phyloP scores from a whole-genome alignment of 2,329 filamentous ascomycete genomes.

The Fusarium anguioides region DNA sequence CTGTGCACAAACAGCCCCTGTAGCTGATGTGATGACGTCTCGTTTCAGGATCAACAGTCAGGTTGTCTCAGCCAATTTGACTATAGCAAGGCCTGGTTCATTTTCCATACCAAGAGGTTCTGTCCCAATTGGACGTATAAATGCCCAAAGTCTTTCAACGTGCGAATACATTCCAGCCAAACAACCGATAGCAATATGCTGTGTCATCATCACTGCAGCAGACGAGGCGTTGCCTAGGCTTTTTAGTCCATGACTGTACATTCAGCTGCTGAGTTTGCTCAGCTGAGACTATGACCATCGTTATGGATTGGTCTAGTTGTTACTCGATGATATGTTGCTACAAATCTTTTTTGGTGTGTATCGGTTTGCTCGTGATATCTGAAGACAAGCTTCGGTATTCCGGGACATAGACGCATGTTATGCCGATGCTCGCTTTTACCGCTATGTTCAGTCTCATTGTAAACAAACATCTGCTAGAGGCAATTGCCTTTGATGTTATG shows the following conservation, averaged over 20 bases:
- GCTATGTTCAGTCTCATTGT: not conserved
- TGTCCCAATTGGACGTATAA: slow-evolving; percentile 14
- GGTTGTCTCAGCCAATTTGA: slow-evolving; percentile 25
- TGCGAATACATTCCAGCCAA: slow-evolving; percentile 27
- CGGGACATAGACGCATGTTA: not conserved
- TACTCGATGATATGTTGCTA: not conserved
- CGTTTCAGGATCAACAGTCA: slow-evolving; percentile 33
- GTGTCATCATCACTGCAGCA: not conserved
- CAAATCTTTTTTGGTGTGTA: too few species aligned
- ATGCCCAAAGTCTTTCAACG: slow-evolving; percentile 11
- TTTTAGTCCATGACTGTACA: slow-evolving; percentile 17
- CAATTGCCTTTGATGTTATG: not conserved
- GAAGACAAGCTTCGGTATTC: not conserved
- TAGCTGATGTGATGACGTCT: slow-evolving; percentile 32
- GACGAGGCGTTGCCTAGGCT: slow-evolving; percentile 31
- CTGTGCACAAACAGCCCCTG: slow-evolving; percentile 13
- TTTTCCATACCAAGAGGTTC: slow-evolving; percentile 21
- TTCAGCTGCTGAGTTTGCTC: slow-evolving; percentile 4
- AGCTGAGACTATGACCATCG: not conserved
- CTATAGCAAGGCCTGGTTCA: not conserved
- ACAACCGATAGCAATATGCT: slow-evolving; percentile 1
- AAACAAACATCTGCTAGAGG: not conserved
- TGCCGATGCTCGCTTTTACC: not conserved
- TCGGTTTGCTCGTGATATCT: not conserved
- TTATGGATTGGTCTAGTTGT: not conserved